Base-by-base conservation (phyloP, 2,329 filamentous ascomycete species). In the Sordariomycetes sp. region DNA sequence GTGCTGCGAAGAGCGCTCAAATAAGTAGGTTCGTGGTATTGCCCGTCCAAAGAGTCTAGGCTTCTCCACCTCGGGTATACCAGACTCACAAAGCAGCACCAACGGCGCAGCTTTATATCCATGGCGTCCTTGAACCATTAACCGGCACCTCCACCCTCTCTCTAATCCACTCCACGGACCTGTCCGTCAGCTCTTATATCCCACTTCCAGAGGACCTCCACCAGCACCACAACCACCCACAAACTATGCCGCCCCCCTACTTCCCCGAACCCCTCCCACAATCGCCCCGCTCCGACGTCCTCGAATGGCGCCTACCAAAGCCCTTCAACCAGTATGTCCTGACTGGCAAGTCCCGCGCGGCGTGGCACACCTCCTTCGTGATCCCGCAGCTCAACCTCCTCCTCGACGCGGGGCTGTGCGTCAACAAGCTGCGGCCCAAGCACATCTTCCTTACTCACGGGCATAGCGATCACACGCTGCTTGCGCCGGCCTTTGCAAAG, bases 361-460 rank as follows among this genome's bases (percentile, higher is more conserved):
- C 75, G 15, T 77, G 75, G 75, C 74, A 77, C 64, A 78, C 75
- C 2, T 76, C 74, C 5, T 78, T 78, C 59, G 65, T 78, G 52
- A 70, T 78, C 55, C 75, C 75, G 1, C 72, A 76, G 60, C 72
- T 78, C 55, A 74, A 76, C 58, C 67, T 77, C 28, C 70, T 77
- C 3, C 73, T 78, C 36, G 75, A 78, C 63, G 74, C 75, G 2
- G 75, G 75, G 1, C 67, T 77, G 45, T 65, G 67, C 57, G 70
- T 77, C 62, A 76, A 76, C 65, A 71, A 70, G 34, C 61, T 67
- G 1, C 69, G 75, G 0, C 75, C 75, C 0, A 76, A 75, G 54
- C 75, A 77, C 63, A 68, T 78, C 60, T 77, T 78, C 60, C 64
- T 77, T 53, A 77, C 75, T 0, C 75, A 78, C 59, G 75, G 75